These are phyloP conservation scores for Dendrothele bispora DNA, from an alignment of 768 basidiomycete genomes.

Conservation along the genomic window DNA sequence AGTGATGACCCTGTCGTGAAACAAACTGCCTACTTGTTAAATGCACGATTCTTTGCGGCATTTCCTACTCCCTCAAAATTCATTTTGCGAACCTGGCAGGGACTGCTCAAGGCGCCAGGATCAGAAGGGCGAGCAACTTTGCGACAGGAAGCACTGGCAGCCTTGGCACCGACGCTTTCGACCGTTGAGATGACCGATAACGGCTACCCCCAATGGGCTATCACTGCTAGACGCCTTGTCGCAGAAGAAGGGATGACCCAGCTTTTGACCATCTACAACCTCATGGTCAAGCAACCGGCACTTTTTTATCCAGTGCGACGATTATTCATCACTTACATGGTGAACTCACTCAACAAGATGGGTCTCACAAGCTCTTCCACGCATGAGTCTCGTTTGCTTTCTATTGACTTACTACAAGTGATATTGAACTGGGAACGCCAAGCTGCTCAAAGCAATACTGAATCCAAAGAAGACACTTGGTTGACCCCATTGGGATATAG, in stretches of 20 bases:
- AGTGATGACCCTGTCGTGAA: conserved; percentile 90
- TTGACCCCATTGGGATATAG: conserved; percentile 75
- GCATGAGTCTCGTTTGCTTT: conserved; percentile 79
- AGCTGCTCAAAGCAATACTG: conserved; percentile 34
- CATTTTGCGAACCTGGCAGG: conserved; percentile 87
- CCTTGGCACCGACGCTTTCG: conserved; percentile 80
- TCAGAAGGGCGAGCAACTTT: conserved; percentile 74
- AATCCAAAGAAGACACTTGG: conserved; percentile 45
- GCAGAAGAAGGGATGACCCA: conserved; percentile 84
- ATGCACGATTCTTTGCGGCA: conserved; percentile 87
- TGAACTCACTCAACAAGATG: conserved; percentile 84
- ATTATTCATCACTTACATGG: conserved; percentile 91
- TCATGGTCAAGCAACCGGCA: conserved; percentile 88
- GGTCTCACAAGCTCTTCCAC: conserved; percentile 75
- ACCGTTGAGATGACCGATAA: conserved; percentile 55
- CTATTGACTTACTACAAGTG: conserved; percentile 88
- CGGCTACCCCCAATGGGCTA: conserved; percentile 80
- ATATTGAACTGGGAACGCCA: conserved; percentile 94
- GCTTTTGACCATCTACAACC: conserved; percentile 80
- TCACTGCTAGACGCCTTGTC: conserved; percentile 78
- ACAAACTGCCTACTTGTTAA: conserved; percentile 87
- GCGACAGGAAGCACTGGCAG: conserved; percentile 82
- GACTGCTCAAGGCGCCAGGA: conserved; percentile 78
- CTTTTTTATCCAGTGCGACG: conserved; percentile 93
- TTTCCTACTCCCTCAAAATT: conserved; percentile 92